phyloP scores from a whole-genome alignment of 2,329 filamentous ascomycete genomes.

The Ceratocystis cacaofunesta region DNA sequence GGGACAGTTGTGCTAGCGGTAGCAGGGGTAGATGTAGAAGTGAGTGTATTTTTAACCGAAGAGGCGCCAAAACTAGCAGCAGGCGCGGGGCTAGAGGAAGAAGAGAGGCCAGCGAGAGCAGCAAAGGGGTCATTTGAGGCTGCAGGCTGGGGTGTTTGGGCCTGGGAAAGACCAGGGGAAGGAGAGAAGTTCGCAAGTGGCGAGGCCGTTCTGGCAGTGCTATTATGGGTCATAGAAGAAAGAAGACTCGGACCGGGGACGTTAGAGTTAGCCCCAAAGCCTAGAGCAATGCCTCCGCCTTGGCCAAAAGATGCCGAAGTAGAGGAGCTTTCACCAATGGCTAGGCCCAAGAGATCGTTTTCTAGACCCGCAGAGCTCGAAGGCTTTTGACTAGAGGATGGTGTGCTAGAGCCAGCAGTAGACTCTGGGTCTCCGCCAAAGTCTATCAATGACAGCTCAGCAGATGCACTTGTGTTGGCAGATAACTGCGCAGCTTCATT shows the following conservation, averaged over 20 bases:
- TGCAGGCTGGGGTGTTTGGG: conserved; percentile 20
- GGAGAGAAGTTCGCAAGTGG: conserved; percentile 34
- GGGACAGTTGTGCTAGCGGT: conserved; percentile 23
- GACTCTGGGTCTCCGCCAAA: conserved; percentile 55
- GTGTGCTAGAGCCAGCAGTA: conserved; percentile 31
- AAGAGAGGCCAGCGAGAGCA: conserved; percentile 26
- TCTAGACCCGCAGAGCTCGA: conserved; percentile 48
- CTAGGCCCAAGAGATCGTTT: conserved; percentile 80
- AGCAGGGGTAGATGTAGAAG: conserved; percentile 22
- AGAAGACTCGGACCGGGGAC: conserved; percentile 50
- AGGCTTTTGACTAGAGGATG: conserved; percentile 29
- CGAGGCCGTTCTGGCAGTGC: conserved; percentile 34
- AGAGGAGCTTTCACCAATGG: conserved; percentile 44
- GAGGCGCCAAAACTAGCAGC: conserved; percentile 6
- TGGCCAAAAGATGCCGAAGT: conserved; percentile 47
- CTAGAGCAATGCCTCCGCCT: conserved; percentile 70
- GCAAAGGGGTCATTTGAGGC: conserved; percentile 36
- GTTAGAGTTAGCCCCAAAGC: conserved; percentile 55
- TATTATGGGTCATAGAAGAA: conserved; percentile 48
- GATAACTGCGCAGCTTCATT: conserved; percentile 16
- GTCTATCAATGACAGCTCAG: conserved; percentile 87
- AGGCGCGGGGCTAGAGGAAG: conserved; percentile 20
- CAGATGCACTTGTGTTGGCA: conserved; percentile 45
- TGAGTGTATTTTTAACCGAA: neutral
- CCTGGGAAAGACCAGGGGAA: conserved; percentile 20